Percentiles rank a stretch among this genome's conserved stretches.
Evolutionary conservation across 148 eudicot species (phyloP).

Genomic region (Oxyria digyna): DNA sequence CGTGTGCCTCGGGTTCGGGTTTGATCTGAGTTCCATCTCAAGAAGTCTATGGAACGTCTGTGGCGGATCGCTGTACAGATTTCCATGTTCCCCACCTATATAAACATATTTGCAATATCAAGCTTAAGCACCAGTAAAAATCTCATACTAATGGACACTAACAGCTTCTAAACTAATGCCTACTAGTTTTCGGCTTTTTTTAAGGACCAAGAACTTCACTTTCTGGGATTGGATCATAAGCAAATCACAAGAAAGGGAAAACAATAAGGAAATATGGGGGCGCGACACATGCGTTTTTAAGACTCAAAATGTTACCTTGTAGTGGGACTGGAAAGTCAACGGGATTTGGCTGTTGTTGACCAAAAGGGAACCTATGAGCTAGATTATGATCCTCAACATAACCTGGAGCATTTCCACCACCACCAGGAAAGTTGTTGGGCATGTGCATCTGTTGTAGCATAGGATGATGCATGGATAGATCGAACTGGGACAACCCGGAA

Average conservation of each 20-base stretch:
- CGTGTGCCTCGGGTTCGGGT: not conserved
- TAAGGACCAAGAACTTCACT: not conserved
- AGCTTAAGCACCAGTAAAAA: not conserved
- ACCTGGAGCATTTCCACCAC: constrained; percentile 17
- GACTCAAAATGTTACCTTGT: constrained; percentile 22
- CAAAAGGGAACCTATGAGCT: constrained; percentile 28
- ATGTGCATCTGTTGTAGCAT: constrained; percentile 40
- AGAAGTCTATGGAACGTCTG: constrained; percentile 49
- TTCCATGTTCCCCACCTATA: constrained; percentile 17
- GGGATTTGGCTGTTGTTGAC: constrained; percentile 29
- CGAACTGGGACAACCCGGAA: constrained; percentile 25
- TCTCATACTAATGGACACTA: not conserved
- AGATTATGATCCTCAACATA: constrained; percentile 23
- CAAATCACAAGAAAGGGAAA: not conserved
- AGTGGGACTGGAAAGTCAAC: constrained; percentile 26
- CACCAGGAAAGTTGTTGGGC: constrained; percentile 22
- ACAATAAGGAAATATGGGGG: not conserved
- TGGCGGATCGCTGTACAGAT: constrained; percentile 27
- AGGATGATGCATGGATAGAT: constrained; percentile 24
- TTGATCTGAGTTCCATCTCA: constrained; percentile 12
- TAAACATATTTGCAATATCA: not conserved
- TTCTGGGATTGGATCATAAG: not conserved
- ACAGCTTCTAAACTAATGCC: not conserved
- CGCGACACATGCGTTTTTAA: not conserved
- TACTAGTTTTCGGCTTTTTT: no score